Evolutionary conservation across 352 stramenopile species (phyloP).

Genomic region (Pythium rhizo-oryzae): DNA sequence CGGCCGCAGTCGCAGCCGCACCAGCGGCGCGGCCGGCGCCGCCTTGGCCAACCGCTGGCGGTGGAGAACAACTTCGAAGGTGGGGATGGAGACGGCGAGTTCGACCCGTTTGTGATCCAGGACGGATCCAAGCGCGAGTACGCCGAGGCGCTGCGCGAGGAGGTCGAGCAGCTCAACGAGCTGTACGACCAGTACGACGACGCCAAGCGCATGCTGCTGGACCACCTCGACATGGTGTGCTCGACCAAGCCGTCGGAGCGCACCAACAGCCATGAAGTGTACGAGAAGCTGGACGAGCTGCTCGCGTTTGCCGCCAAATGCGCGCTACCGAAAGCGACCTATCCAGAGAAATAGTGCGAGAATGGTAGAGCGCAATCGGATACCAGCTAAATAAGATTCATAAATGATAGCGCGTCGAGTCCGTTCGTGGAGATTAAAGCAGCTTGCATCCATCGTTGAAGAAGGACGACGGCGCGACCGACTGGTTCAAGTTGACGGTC

Average conservation of each 20-base stretch:
- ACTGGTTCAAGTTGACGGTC: slow-evolving; percentile 41
- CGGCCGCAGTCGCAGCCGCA: background rate
- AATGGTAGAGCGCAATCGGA: no score
- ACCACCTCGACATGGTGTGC: slow-evolving; percentile 56
- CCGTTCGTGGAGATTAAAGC: slow-evolving; percentile 16
- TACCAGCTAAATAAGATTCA: slow-evolving; percentile 2
- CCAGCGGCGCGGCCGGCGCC: background rate
- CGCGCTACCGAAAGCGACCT: slow-evolving; percentile 9
- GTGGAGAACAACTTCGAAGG: background rate
- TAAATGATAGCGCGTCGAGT: background rate
- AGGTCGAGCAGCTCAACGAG: slow-evolving; percentile 45
- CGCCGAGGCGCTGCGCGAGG: slow-evolving; percentile 35
- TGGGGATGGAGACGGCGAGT: background rate
- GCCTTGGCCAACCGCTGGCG: background rate
- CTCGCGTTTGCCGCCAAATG: slow-evolving; percentile 45
- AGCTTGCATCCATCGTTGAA: slow-evolving; percentile 54
- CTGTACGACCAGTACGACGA: slow-evolving; percentile 59
- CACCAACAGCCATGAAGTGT: slow-evolving; percentile 42
- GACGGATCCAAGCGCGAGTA: slow-evolving; percentile 36
- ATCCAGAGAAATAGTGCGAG: background rate
- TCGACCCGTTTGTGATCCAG: slow-evolving; percentile 9
- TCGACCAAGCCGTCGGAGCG: slow-evolving; percentile 58
- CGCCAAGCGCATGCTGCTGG: slow-evolving; percentile 55
- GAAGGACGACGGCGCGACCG: slow-evolving; percentile 26
- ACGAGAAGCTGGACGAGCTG: slow-evolving; percentile 61